These are phyloP conservation scores for Lepidopterella palustris DNA, from an alignment of 495 filamentous ascomycete species.

Conservation along the genomic window DNA sequence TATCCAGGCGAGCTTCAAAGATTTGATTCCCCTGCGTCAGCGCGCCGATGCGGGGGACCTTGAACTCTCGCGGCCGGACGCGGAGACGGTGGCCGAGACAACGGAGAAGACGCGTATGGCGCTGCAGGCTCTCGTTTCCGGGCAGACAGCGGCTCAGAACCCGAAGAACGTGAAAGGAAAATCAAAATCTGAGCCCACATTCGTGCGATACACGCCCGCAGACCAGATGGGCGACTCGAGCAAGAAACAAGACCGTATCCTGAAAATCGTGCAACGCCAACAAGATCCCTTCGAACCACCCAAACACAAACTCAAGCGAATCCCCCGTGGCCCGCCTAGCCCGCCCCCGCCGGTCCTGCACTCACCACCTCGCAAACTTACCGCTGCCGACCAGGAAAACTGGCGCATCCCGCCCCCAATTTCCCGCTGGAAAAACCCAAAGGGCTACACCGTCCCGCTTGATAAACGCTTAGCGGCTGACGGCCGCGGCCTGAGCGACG, in stretches of 20 bases:
- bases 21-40: conserved; percentile 90
- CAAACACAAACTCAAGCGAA: conserved; percentile 98
- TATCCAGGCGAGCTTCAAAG: conserved; percentile 92
- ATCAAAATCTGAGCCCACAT: conserved; percentile 76
- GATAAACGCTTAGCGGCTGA: conserved; percentile 97
- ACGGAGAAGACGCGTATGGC: conserved; percentile 86
- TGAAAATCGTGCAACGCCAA: conserved; percentile 96
- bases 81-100: conserved; percentile 73
- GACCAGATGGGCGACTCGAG: conserved; percentile 93
- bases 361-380: conserved; percentile 88
- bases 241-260: conserved; percentile 87
- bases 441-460: conserved; percentile 93
- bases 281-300: conserved; percentile 97
- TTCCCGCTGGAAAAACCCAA: conserved; percentile 99
- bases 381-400: conserved; percentile 92
- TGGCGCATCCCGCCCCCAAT: conserved; percentile 95
- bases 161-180: conserved; percentile 86
- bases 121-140: conserved; percentile 70
- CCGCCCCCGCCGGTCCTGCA: conserved; percentile 94
- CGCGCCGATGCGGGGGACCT: conserved; percentile 91
- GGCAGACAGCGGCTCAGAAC: conserved; percentile 85
- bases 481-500: conserved; percentile 85
- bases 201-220: conserved; percentile 89
- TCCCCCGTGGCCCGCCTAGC: conserved; percentile 86
- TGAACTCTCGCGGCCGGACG: conserved; percentile 75